Evolutionary conservation across 176 grass and related monocot genomes (phyloP).

Genomic region (Cymbopogon citratus): DNA sequence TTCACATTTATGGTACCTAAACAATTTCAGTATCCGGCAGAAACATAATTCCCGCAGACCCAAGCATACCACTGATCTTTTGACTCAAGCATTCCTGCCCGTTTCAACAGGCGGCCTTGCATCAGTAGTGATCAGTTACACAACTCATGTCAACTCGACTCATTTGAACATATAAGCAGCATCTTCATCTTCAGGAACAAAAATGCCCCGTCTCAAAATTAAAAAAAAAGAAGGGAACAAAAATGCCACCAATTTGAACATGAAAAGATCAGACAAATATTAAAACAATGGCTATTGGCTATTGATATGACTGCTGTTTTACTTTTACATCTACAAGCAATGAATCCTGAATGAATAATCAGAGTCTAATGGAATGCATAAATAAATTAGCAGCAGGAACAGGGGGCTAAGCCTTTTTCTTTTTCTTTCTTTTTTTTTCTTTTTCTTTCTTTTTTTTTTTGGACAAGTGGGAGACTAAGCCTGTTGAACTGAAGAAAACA

Average conservation of each 20-base stretch:
- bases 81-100: background rate
- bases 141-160: background rate
- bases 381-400: background rate
- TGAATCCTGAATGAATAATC: slow-evolving; percentile 13
- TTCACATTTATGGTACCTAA: too few relatives aligned
- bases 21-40: background rate
- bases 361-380: background rate
- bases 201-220: background rate
- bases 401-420: too few relatives aligned
- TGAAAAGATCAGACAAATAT: background rate
- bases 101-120: background rate
- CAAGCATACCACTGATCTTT: background rate
- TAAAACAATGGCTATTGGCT: slow-evolving; percentile 27
- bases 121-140: background rate
- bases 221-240: background rate
- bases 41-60: background rate
- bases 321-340: slow-evolving; percentile 21
- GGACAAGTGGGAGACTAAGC: too few relatives aligned
- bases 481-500: background rate
- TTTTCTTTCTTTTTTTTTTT: too few relatives aligned
- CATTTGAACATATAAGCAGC: background rate
- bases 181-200: background rate
- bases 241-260: background rate
- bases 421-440: too few relatives aligned
- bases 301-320: background rate